Conservation (phyloP, 2,329 filamentous ascomycete genomes). For the Aspergillus quadricinctus region DNA sequence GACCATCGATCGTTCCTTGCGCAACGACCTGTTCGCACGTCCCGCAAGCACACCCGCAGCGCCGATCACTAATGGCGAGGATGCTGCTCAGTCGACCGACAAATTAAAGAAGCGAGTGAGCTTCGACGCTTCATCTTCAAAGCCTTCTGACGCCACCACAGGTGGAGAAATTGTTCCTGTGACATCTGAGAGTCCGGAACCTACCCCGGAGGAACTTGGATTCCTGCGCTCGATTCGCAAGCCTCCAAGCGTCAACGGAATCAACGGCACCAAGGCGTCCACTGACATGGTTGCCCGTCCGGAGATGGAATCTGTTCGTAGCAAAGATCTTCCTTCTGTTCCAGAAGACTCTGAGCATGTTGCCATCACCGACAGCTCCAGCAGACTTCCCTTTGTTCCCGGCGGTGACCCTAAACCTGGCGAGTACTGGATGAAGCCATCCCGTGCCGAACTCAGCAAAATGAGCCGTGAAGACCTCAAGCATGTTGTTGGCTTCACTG, state of each 20-base stretch:
- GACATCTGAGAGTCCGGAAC: constrained; percentile 49
- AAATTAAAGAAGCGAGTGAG: constrained; percentile 75
- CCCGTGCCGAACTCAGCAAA: constrained; percentile 66
- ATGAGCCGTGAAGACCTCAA: constrained; percentile 78
- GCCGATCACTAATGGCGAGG: constrained; percentile 35
- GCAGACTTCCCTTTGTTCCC: constrained; percentile 27
- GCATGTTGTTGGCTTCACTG: constrained; percentile 68
- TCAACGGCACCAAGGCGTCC: constrained; percentile 32
- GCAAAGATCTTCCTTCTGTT: constrained; percentile 74
- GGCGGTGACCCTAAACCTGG: constrained; percentile 57
- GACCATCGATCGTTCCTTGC: constrained; percentile 82
- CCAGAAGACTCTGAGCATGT: constrained; percentile 53
- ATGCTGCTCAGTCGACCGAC: constrained; percentile 33
- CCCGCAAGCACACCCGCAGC: constrained; percentile 31
- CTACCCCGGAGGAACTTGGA: constrained; percentile 56
- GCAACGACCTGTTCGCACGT: constrained; percentile 58
- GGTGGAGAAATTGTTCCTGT: constrained; percentile 51
- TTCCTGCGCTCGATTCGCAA: constrained; percentile 54
- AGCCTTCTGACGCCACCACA: constrained; percentile 26
- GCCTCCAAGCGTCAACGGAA: constrained; percentile 43
- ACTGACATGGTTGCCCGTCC: constrained; percentile 37
- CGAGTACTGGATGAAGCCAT: constrained; percentile 82
- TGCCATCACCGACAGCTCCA: constrained; percentile 34
- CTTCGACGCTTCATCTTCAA: constrained; percentile 67
- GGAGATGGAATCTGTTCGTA: constrained; percentile 68